Conservation (phyloP, 2,329 filamentous ascomycete genomes). For the Nemania sp. region DNA sequence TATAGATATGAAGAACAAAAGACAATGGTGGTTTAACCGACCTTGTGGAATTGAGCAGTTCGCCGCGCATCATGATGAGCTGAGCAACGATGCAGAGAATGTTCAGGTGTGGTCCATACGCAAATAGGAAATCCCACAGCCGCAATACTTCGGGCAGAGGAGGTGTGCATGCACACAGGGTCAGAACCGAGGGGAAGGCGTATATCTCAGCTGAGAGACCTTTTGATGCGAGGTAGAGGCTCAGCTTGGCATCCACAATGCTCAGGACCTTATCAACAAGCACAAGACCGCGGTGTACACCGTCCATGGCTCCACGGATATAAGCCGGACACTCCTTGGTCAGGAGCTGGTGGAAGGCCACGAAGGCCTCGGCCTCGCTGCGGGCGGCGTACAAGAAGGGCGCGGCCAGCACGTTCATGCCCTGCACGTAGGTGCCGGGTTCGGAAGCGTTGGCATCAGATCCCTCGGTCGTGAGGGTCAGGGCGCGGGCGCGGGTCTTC, state of each 20-base stretch:
- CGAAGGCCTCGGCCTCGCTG: conserved; percentile 93
- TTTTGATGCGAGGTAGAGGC: conserved; percentile 80
- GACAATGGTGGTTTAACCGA: conserved; percentile 49
- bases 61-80: conserved; percentile 82
- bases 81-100: conserved; percentile 96
- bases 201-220: conserved; percentile 92
- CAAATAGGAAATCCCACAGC: conserved; percentile 96
- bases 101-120: conserved; percentile 92
- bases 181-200: conserved; percentile 92
- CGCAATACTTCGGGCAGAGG: conserved; percentile 89
- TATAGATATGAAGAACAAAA: not conserved
- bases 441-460: conserved; percentile 64
- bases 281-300: conserved; percentile 87
- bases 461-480: conserved; percentile 65
- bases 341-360: conserved; percentile 84
- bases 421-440: conserved; percentile 90
- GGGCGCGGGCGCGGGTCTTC: conserved; percentile 57
- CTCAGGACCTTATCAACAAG: conserved; percentile 90
- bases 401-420: conserved; percentile 97
- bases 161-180: conserved; percentile 92
- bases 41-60: conserved; percentile 83
- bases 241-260: conserved; percentile 88
- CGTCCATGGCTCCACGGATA: conserved; percentile 94
- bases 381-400: conserved; percentile 94
- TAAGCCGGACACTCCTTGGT: conserved; percentile 90